A percentile compares a stretch with the other conserved stretches of the same genome.
phyloP scores from a whole-genome alignment of 768 basidiomycete species.

The Multifurca ochricompacta region DNA sequence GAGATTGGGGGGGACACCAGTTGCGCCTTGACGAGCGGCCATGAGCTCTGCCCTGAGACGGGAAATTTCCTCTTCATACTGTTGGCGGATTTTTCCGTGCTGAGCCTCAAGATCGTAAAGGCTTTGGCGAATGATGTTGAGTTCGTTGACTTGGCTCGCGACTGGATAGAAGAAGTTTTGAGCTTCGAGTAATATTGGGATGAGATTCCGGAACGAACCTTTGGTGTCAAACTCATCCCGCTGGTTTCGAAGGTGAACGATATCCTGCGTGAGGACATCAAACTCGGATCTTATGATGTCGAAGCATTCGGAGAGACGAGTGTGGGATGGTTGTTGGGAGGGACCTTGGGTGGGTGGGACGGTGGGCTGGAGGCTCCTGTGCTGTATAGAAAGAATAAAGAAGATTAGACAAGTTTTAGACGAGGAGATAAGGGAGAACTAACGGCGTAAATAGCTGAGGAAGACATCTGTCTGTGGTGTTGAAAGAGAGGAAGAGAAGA shows the following conservation, averaged over 20 bases:
- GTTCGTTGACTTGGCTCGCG: constrained; percentile 76
- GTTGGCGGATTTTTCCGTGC: constrained; percentile 76
- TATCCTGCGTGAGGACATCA: constrained; percentile 63
- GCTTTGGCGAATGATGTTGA: constrained; percentile 82
- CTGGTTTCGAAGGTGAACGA: constrained; percentile 60
- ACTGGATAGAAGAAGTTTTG: constrained; percentile 36
- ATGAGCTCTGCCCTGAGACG: constrained; percentile 65
- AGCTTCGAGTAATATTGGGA: constrained; percentile 2
- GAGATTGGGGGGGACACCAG: constrained; percentile 23
- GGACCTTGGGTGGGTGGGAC: constrained; percentile 32
- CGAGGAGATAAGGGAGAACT: constrained; percentile 11
- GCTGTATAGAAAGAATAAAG: constrained; percentile 24
- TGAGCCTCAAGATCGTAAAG: constrained; percentile 89
- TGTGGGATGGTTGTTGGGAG: constrained; percentile 25
- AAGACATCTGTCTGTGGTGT: constrained; percentile 22
- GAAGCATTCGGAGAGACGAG: constrained; percentile 66
- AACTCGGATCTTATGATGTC: constrained; percentile 82
- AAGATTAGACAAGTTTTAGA: neutral
- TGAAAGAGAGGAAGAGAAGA: constrained; percentile 16
- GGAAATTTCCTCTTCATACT: constrained; percentile 79
- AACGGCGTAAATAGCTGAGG: constrained; percentile 26
- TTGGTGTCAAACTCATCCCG: constrained; percentile 87
- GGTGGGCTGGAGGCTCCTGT: constrained; percentile 36
- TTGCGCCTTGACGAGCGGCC: constrained; percentile 36
- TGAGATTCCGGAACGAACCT: constrained; percentile 42